Percentiles rank a stretch among this genome's conserved stretches.
Evolutionary conservation across 345 rosid species (phyloP).

Genomic region (Sisymbrium irio): DNA sequence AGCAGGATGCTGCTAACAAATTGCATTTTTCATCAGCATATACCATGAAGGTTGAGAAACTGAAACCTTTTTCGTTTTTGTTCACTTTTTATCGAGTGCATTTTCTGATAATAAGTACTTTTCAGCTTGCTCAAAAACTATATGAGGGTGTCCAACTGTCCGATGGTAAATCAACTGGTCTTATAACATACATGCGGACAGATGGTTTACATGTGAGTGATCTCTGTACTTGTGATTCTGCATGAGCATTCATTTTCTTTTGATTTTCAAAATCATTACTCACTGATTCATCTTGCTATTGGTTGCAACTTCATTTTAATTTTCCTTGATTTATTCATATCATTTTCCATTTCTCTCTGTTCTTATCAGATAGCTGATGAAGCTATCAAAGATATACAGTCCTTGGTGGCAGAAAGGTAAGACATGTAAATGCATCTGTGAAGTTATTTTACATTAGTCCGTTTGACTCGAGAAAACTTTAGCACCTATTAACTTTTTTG

Average conservation of each 20-base stretch:
- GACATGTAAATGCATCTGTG: constrained; percentile 11
- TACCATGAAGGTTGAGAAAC: constrained; percentile 81
- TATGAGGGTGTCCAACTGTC: constrained; percentile 86
- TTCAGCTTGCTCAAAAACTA: constrained; percentile 95
- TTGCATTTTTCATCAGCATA: constrained; percentile 64
- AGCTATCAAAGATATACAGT: constrained; percentile 73
- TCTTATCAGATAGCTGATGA: constrained; percentile 73
- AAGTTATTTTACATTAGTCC: constrained; percentile 10
- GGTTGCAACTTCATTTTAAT: not conserved
- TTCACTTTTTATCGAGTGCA: constrained; percentile 9
- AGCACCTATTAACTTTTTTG: constrained; percentile 20
- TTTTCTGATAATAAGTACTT: constrained; percentile 20
- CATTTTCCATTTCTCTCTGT: constrained; percentile 22
- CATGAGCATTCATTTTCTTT: not conserved
- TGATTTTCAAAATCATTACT: not conserved
- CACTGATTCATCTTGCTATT: constrained; percentile 15
- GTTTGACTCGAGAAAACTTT: constrained; percentile 5
- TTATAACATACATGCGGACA: constrained; percentile 93
- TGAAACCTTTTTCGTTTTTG: not conserved
- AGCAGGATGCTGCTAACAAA: constrained; percentile 97
- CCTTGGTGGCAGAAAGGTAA: constrained; percentile 73
- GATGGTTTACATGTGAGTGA: constrained; percentile 92
- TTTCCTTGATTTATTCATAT: constrained; percentile 7
- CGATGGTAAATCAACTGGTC: constrained; percentile 70
- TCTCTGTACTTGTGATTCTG: constrained; percentile 24